Evolutionary conservation across 2,329 filamentous ascomycete genomes (phyloP).

Genomic region (Colletotrichum viniferum): DNA sequence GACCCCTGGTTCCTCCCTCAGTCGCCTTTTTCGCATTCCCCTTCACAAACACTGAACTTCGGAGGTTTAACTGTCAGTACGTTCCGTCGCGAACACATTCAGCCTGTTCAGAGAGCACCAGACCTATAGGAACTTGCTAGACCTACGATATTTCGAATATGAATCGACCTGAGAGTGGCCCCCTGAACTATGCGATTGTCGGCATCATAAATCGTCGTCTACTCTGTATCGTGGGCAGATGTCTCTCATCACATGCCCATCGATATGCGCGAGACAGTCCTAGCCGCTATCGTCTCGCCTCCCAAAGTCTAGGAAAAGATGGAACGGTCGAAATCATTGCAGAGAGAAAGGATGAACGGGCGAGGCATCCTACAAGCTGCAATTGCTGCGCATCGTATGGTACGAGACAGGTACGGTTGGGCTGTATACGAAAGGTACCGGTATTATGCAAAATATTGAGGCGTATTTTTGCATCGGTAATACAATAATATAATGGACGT

Average conservation of each 20-base stretch:
- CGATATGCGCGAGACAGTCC: not conserved
- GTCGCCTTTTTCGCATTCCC: not conserved
- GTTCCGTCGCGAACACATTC: not conserved
- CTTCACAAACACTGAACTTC: not conserved
- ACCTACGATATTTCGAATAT: not conserved
- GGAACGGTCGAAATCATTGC: not conserved
- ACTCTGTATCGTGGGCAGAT: not conserved
- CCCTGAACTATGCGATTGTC: not conserved
- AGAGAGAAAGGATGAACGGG: not conserved
- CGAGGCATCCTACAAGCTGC: not conserved
- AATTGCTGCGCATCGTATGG: not conserved
- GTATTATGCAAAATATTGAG: not conserved
- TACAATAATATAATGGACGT: not conserved
- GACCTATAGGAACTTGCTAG: too few species aligned
- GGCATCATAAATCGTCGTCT: not conserved
- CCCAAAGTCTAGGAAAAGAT: not conserved
- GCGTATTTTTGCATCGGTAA: not conserved
- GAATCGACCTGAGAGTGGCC: not conserved
- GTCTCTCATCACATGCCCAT: not conserved
- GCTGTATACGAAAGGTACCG: not conserved
- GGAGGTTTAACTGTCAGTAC: not conserved
- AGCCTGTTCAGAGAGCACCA: not conserved
- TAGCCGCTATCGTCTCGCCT: not conserved
- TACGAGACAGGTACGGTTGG: not conserved
- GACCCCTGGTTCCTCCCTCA: not conserved